These are phyloP conservation scores for Hortaea werneckii DNA, from an alignment of 2,329 filamentous ascomycete genomes.

Conservation along the genomic window DNA sequence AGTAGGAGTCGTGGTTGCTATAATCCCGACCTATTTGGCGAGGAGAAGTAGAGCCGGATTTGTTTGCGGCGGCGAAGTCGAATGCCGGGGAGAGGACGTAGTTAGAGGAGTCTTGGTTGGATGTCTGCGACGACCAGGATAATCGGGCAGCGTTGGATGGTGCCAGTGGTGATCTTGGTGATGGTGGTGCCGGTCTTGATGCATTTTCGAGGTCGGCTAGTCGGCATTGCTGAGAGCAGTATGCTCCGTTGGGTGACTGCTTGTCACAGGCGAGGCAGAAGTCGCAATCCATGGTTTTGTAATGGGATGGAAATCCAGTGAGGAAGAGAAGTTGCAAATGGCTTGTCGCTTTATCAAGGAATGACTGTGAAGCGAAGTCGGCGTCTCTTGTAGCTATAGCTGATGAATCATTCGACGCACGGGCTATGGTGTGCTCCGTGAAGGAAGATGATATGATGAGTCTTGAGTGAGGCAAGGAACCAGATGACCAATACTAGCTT, in stretches of 20 bases:
- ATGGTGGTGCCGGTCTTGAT: constrained; percentile 24
- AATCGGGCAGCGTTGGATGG: constrained; percentile 23
- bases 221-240: constrained; percentile 87
- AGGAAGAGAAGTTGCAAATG: background rate
- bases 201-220: constrained; percentile 77
- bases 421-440: constrained; percentile 11
- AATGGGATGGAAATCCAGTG: background rate
- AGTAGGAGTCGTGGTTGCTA: constrained; percentile 7
- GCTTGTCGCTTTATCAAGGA: background rate
- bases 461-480: constrained; percentile 1
- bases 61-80: constrained; percentile 31
- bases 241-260: constrained; percentile 69
- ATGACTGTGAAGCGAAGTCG: background rate
- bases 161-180: constrained; percentile 26
- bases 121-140: constrained; percentile 2
- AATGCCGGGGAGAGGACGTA: constrained; percentile 27
- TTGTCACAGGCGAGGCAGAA: constrained; percentile 92
- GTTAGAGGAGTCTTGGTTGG: background rate
- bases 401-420: constrained; percentile 11
- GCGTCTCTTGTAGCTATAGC: constrained; percentile 1
- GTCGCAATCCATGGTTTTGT: constrained; percentile 54
- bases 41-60: constrained; percentile 30
- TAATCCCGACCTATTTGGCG: background rate
- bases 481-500: background rate
- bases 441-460: constrained; percentile 1